A percentile compares a stretch with the other conserved stretches of the same genome.
These are phyloP conservation scores for Sclerotinia borealis DNA, from an alignment of 2,329 filamentous ascomycete genomes.

Conservation along the genomic window DNA sequence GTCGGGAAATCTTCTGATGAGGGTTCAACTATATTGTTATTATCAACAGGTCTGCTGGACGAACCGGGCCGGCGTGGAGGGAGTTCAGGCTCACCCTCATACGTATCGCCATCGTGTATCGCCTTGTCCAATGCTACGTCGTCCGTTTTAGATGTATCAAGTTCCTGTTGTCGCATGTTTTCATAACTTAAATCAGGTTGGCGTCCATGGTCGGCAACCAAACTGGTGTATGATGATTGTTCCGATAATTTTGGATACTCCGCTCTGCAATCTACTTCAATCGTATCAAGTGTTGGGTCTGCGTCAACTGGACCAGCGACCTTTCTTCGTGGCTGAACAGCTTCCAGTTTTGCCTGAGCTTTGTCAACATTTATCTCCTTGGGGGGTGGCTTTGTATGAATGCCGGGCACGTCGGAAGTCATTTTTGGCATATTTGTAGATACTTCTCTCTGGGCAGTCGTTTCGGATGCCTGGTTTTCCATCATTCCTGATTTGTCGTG, in stretches of 20 bases:
- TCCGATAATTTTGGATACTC: conserved; percentile 30
- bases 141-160: conserved; percentile 13
- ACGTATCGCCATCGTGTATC: neutral
- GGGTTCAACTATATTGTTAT: conserved; percentile 4
- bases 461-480: neutral
- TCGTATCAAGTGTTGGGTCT: conserved; percentile 1
- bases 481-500: neutral
- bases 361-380: conserved; percentile 11
- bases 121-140: conserved; percentile 9
- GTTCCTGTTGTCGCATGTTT: conserved; percentile 22
- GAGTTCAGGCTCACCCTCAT: conserved; percentile 4
- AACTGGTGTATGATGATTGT: conserved; percentile 35
- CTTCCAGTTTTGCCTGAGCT: conserved; percentile 21
- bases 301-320: neutral
- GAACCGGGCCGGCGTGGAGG: neutral
- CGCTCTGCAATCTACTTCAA: conserved; percentile 1
- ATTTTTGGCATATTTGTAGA: neutral
- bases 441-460: neutral
- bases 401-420: neutral
- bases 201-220: conserved; percentile 42
- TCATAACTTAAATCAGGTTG: conserved; percentile 43
- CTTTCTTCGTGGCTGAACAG: conserved; percentile 14
- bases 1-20: conserved; percentile 24
- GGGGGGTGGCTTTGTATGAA: neutral
- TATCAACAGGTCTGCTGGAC: neutral